A percentile compares a stretch with the other conserved stretches of the same genome.
phyloP scores from a whole-genome alignment of 257 asterid genomes.

The Eucommia ulmoides region DNA sequence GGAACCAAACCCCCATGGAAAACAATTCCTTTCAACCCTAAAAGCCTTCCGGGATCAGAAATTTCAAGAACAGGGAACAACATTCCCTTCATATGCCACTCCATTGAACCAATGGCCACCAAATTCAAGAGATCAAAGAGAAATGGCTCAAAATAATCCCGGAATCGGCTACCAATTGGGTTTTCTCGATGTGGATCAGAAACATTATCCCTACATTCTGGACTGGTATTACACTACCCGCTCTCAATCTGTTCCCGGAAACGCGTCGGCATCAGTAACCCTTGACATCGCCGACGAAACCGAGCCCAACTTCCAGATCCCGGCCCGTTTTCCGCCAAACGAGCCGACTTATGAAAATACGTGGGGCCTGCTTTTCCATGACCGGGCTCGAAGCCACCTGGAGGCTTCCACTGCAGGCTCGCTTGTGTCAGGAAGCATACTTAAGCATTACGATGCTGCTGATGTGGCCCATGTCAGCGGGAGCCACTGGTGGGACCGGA shows the following conservation, averaged over 20 bases:
- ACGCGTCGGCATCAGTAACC: no score
- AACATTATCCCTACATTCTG: slow-evolving; percentile 58
- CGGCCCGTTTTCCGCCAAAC: slow-evolving; percentile 18
- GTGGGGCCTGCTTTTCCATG: slow-evolving; percentile 44
- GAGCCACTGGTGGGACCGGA: slow-evolving; percentile 76
- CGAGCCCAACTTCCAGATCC: slow-evolving; percentile 27
- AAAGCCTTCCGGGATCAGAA: slow-evolving; percentile 62
- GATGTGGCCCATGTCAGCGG: slow-evolving; percentile 14
- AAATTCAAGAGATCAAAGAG: slow-evolving; percentile 28
- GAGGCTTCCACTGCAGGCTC: slow-evolving; percentile 78
- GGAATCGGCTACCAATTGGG: slow-evolving; percentile 34
- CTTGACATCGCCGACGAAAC: slow-evolving; percentile 20
- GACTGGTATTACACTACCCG: slow-evolving; percentile 78
- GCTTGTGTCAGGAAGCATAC: slow-evolving; percentile 52
- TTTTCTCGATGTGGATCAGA: slow-evolving; percentile 48
- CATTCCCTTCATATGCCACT: slow-evolving; percentile 19
- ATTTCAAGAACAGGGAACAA: slow-evolving; percentile 28
- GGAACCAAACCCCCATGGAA: slow-evolving; percentile 69
- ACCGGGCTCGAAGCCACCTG: slow-evolving; percentile 28
- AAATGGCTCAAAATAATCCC: slow-evolving; percentile 14
- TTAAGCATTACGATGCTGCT: slow-evolving; percentile 30
- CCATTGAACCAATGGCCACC: slow-evolving; percentile 30
- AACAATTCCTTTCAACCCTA: slow-evolving; percentile 53
- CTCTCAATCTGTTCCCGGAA: no score
- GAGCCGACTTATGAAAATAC: slow-evolving; percentile 20